Evolutionary conservation across 192 early-diverging fungal genomes (phyloP), one percentile per base, ranked within the genome.

Genomic region (Entomortierella parvispora): DNA sequence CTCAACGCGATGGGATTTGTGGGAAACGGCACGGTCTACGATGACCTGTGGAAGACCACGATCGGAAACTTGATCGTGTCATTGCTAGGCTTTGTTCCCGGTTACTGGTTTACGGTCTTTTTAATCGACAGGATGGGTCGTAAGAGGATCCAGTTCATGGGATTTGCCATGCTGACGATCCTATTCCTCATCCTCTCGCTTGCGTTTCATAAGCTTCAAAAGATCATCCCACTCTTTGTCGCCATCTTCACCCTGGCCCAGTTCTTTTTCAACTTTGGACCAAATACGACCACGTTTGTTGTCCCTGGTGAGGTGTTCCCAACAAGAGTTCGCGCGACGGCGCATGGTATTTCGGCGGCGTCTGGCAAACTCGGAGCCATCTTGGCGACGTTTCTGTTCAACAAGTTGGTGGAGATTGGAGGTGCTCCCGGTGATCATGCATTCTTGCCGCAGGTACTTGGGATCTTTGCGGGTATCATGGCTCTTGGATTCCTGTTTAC

Each of bases 71-170:
- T 96, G 63, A 94, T 96, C 59, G 88, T 99, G 65, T 92, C 93
- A 42, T 53, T 93, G 7, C 75, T 92, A 11, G 93, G 93, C 12
- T 88, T 88, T 17, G 86, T 97, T 2, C 96, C 97, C 37, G 97
- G 97, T 31, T 99, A 97, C 87, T 96, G 92, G 93, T 82, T 99
- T 69, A 80, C 92, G 1, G 94, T 99, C 55, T 91, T 92, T 44
- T 82, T 88, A 12, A 91, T 97, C 43, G 96, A 99, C 52, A 77
- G 69, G 48, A 61, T 93, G 15, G 95, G 95, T 58, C 92, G 95
- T 65, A 95, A 94, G 71, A 81, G 79, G 14, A 97, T 97, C 59
- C 96, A 97, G 81, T 89, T 94, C 48, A 77, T 91, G 69, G 95
- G 96, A 22, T 98, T 97, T 68, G 82, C 18, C 9, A 12, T 60